Evolutionary conservation across 2,329 filamentous ascomycete species (phyloP).

Genomic region (Hypoxylon sp.): DNA sequence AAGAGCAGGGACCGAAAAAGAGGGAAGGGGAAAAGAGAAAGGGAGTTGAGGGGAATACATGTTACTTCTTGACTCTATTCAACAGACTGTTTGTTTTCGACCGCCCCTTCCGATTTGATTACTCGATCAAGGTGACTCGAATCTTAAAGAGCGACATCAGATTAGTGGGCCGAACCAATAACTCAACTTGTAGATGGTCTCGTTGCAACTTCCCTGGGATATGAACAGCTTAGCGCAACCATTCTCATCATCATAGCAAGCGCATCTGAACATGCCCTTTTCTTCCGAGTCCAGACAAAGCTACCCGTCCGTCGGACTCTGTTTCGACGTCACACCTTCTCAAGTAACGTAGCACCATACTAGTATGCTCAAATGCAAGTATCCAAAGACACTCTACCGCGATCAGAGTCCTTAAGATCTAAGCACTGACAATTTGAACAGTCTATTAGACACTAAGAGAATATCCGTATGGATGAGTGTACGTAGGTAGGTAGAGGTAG

Average conservation of each 20-base stretch:
- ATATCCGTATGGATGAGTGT: conserved; percentile 12
- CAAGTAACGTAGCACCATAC: background rate
- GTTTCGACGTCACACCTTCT: too few relatives aligned
- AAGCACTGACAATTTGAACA: background rate
- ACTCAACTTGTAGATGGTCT: background rate
- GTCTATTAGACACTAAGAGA: conserved; percentile 19
- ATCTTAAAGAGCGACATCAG: background rate
- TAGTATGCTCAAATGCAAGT: background rate
- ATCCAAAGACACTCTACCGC: background rate
- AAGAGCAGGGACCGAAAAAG: background rate
- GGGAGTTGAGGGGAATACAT: background rate
- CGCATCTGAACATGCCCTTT: too few relatives aligned
- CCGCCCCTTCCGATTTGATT: too few relatives aligned
- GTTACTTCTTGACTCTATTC: background rate
- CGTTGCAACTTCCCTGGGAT: background rate
- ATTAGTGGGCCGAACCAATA: background rate
- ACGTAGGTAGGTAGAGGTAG: conserved; percentile 1
- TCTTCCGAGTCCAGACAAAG: too few relatives aligned
- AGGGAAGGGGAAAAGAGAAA: background rate
- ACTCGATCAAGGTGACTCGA: too few relatives aligned
- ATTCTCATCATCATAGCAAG: too few relatives aligned
- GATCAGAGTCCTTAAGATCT: background rate
- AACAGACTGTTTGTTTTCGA: background rate
- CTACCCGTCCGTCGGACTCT: background rate
- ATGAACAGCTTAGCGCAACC: background rate